Evolutionary conservation across 2,329 filamentous ascomycete genomes (phyloP), one percentile per base, ranked within the genome.

Genomic region (Paecilomyces sp.): DNA sequence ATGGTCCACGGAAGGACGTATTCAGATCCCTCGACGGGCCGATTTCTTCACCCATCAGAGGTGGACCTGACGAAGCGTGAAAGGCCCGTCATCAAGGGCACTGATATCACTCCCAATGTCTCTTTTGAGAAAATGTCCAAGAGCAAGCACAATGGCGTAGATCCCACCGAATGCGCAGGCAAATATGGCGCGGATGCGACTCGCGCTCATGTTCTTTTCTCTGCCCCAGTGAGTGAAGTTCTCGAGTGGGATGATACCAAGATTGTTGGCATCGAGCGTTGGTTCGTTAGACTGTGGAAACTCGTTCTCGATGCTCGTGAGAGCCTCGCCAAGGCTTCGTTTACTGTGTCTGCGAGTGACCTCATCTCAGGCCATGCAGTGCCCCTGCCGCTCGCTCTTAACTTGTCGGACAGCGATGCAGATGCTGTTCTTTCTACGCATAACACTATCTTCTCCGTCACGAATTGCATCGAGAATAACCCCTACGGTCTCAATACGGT

Each of bases 71-170:
- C 78, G 3, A 80, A 83, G 50, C 77, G 82, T 0, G 75, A 78
- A 0, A 75, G 77, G 12, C 89, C 89, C 0, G 78, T 80, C 58
- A 83, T 94, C n/a, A 80, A 80, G 18, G 80, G 82, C 0, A 89
- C 85, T 0, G 84, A 85, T 3, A 75, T 82, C 55, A 67, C 70
- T 0, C 85, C 88, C 1, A 83, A 78, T 30, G 75, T 91, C 18
- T 87, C 85, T 1, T 96, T 84, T 66, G 91, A 96, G 72, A 96
- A 96, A 71, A 96, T 96, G 92, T 94, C 90, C 47, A 96, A 96
- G 76, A 95, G 90, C 68, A 96, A 96, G 74, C 82, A 94, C 77
- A 96, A 96, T 69, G 92, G 92, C 28, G 90, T 96, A 6, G 91
- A 96, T 69, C 92, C 92, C 0, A 86, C 84, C 0, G 80, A 78